phyloP scores from a whole-genome alignment of 768 basidiomycete genomes.

The Boletus pseudo-olivaceus region DNA sequence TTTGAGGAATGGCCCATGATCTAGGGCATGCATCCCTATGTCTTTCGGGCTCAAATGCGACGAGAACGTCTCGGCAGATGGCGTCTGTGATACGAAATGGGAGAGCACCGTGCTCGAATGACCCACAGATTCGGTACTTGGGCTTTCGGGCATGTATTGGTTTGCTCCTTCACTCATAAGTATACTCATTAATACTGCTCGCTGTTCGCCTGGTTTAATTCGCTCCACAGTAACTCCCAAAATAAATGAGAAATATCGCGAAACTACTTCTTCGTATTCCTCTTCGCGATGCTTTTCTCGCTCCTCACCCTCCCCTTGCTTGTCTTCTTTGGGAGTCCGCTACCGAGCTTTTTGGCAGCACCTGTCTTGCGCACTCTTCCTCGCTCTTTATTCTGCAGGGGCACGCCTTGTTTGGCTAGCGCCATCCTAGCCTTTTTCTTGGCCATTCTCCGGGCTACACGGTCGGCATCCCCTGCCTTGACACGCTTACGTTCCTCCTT shows the following conservation, averaged over 20 bases:
- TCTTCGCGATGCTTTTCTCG: constrained; percentile 49
- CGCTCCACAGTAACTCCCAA: too few relatives aligned
- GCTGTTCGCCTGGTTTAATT: not conserved
- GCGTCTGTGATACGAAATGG: not conserved
- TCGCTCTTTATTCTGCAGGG: constrained; percentile 40
- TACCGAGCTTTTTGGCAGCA: constrained; percentile 21
- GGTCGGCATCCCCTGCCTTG: constrained; percentile 77
- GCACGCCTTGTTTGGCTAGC: constrained; percentile 41
- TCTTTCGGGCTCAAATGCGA: not conserved
- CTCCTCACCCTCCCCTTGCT: constrained; percentile 50
- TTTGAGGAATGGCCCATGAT: constrained; percentile 84
- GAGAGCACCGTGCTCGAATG: not conserved
- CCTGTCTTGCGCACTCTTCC: constrained; percentile 45
- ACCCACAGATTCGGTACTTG: too few relatives aligned
- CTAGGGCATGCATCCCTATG: not conserved
- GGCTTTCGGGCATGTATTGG: too few relatives aligned
- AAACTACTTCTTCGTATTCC: constrained; percentile 55
- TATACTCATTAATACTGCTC: not conserved
- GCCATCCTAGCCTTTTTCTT: constrained; percentile 80
- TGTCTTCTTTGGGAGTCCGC: constrained; percentile 21
- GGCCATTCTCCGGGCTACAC: constrained; percentile 78
- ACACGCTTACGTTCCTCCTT: constrained; percentile 84
- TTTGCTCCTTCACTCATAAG: not conserved
- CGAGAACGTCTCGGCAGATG: not conserved
- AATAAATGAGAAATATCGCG: not conserved